Evolutionary conservation across 2,329 filamentous ascomycete species (phyloP), one percentile per base, ranked within the genome.

Genomic region (Xylaria sp.): DNA sequence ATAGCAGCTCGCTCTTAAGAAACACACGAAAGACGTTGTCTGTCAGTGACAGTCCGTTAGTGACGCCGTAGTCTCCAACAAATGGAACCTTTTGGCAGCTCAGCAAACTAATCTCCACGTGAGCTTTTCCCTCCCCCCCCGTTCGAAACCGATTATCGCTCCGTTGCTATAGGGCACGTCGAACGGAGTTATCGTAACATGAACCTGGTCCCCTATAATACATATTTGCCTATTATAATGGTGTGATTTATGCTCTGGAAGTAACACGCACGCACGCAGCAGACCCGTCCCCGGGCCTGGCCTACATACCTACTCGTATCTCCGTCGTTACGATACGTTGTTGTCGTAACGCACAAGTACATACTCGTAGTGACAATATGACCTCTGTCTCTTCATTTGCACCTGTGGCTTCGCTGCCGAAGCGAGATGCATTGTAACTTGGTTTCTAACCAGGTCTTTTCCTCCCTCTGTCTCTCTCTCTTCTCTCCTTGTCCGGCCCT

Each of bases 391-490:
- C 1, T 16, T 58, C 50, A 59, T 61, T 61, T 63, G 19, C 30
- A 30, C 57, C 48, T 52, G 59, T 59, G 55, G 53, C 55, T 47
- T 51, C 39, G 23, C 5, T 63, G 52, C 57, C 47, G 54, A 62
- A 62, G 61, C 61, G 57, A 63, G 42, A 61, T 59, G 57, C 57
- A 55, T 39, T 51, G 54, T 58, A 44, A 59, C 55, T 58, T 37
- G 54, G 54, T 9, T 5, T 2, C 50, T 57, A 49, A 44, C 59
- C 56, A 48, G 56, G 56, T 59, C 48, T 42, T 47, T 55, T 48
- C 53, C 19, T 16, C 11, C 7, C 8, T 50, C 23, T 5, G 37
- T 42, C 7, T 47, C 16, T 47, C 16, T 47, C 16, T 47, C 16
- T 47, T 47, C 16, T 47, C 13, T 47, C 16, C 16, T 18, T 47